Evolutionary conservation across 2,329 filamentous ascomycete genomes (phyloP).

Genomic region (Colletotrichum nymphaeae): DNA sequence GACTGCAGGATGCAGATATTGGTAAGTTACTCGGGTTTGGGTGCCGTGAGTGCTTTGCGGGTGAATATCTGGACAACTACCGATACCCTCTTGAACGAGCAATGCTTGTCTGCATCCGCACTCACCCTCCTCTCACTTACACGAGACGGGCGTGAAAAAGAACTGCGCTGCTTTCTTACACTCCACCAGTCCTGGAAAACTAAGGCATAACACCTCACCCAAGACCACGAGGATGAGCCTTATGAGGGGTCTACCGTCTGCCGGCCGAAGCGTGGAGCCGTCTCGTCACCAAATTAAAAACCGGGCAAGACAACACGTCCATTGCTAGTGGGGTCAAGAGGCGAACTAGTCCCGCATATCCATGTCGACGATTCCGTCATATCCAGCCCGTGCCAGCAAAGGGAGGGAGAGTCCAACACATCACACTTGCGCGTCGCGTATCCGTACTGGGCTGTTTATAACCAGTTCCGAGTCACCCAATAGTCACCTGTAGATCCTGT

Average conservation of each 20-base stretch:
- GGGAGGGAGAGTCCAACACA: constrained; percentile 6
- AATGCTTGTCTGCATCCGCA: neutral
- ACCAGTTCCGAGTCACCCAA: neutral
- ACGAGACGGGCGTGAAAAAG: neutral
- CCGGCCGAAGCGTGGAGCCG: neutral
- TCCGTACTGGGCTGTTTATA: neutral
- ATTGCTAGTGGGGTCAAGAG: neutral
- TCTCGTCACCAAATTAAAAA: neutral
- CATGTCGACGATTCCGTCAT: constrained; percentile 27
- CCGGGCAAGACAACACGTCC: neutral
- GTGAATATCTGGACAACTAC: neutral
- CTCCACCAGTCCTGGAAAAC: neutral
- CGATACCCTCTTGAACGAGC: neutral
- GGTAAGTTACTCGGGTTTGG: neutral
- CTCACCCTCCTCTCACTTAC: too few species aligned
- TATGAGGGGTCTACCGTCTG: neutral
- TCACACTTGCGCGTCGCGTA: constrained; percentile 8
- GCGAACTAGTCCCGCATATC: constrained; percentile 8
- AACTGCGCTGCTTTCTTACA: neutral
- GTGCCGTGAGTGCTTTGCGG: neutral
- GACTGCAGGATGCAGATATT: neutral
- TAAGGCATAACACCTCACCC: neutral
- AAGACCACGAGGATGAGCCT: neutral
- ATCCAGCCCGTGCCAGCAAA: neutral
- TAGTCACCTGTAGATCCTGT: constrained; percentile 6